Evolutionary conservation across 257 asterid genomes (phyloP).

Genomic region (Handroanthus guayacan): DNA sequence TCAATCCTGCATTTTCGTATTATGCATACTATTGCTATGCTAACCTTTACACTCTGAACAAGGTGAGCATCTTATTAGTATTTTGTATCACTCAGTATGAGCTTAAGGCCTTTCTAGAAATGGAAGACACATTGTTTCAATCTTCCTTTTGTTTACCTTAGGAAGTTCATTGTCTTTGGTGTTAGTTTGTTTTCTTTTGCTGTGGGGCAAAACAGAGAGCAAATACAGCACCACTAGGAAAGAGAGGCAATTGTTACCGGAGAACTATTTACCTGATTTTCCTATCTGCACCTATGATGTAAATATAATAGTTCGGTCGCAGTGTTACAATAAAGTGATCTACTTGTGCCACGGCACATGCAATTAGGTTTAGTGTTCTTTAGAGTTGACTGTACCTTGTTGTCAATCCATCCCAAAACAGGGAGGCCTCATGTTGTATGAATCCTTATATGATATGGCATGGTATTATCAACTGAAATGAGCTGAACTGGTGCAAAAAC

Average conservation of each 20-base stretch:
- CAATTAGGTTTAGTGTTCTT: neutral
- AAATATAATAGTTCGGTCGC: neutral
- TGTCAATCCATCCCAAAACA: neutral
- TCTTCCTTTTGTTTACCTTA: neutral
- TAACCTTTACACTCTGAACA: constrained; percentile 90
- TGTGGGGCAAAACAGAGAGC: constrained; percentile 6
- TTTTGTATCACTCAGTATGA: neutral
- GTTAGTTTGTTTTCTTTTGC: constrained; percentile 16
- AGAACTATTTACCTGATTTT: neutral
- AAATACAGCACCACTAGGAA: neutral
- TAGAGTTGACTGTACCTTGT: neutral
- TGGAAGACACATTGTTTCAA: neutral
- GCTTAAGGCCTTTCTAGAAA: constrained; percentile 25
- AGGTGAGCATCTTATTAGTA: constrained; percentile 53
- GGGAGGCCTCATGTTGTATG: neutral
- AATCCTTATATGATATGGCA: neutral
- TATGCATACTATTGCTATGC: constrained; percentile 97
- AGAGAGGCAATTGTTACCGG: neutral
- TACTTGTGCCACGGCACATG: neutral
- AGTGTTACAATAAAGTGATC: neutral
- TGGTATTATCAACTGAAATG: neutral
- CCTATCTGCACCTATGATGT: neutral
- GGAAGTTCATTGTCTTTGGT: neutral
- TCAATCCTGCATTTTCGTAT: constrained; percentile 95
- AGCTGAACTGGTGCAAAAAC: neutral